Evolutionary conservation across 202 grass and related monocot genomes (phyloP).

Genomic region (Dendrocalamus latiflorus): DNA sequence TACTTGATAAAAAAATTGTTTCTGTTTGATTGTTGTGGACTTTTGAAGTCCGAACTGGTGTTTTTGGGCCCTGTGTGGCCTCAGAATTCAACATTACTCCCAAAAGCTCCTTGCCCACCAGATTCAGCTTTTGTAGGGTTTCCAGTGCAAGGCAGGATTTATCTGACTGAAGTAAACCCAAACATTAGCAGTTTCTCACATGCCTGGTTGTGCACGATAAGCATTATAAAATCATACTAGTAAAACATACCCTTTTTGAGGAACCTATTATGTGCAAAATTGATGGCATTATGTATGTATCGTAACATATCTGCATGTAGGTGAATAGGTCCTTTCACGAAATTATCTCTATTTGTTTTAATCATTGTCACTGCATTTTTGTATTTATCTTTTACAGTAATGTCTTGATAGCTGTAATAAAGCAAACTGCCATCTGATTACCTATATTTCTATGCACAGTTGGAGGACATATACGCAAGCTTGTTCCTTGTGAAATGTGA

Average conservation of each 20-base stretch:
- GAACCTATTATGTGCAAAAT: not conserved
- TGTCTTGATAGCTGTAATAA: not conserved
- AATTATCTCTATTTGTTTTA: not conserved
- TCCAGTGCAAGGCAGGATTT: too few species aligned
- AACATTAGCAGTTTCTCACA: too few species aligned
- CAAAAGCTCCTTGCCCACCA: too few species aligned
- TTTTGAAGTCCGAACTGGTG: too few species aligned
- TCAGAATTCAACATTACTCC: too few species aligned
- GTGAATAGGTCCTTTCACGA: not conserved
- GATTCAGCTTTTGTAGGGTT: too few species aligned
- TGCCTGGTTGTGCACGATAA: too few species aligned
- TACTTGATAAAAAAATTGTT: too few species aligned
- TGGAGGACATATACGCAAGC: conserved; percentile 98
- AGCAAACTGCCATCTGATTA: conserved; percentile 21
- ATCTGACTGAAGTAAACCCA: too few species aligned
- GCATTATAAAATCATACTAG: not conserved
- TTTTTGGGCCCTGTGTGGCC: too few species aligned
- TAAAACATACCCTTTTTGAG: not conserved
- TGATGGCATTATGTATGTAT: not conserved
- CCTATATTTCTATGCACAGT: conserved; percentile 48
- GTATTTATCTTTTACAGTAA: conserved; percentile 18
- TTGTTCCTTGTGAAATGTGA: conserved; percentile 99
- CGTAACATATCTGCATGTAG: not conserved
- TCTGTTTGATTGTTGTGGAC: too few species aligned
- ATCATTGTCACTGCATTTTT: not conserved